Base-by-base conservation (phyloP, 2,329 filamentous ascomycete species). In the Neofusicoccum umdonicola region DNA sequence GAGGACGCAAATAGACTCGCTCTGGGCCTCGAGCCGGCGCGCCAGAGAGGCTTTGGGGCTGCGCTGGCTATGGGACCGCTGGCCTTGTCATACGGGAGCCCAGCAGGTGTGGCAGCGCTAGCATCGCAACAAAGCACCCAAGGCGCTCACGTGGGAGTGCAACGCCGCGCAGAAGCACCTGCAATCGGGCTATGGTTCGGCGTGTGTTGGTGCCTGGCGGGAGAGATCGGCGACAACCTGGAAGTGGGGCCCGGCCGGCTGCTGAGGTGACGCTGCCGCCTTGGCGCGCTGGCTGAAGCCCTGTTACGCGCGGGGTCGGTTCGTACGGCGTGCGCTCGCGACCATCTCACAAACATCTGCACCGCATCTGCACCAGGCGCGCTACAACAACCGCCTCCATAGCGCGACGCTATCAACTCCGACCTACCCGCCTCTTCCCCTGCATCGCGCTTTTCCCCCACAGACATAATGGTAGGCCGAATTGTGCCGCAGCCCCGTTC, bases 341-440 rank as follows among this genome's bases (percentile, higher is more conserved):
- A 60, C 56, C 56, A 60, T 60, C 56, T 47, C 56, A 57, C 52
- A 60, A 60, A 60, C 56, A 60, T 47, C 56, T 60, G 56, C 41
- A 60, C 42, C 27, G 54, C 41, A 44, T 41, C 56, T 37, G 12
- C 56, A 37, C n/a, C 56, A 60, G 41, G 17, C 41, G n/a, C 56
- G 56, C 45, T 51, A 45, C 61, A 54, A 63, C 48, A 47, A 35
- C 37, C 50, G 48, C 39, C 39, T 39, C 39, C 61, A 56, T 47
- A 47, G 61, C 61, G 50, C n/a, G 48, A 41, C 50, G 61, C 61
- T 63, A 52, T 63, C 47, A 54, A 15, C 27, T 22, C 19, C 60
- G 6, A 31, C 42, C 35, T 12, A 47, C 39, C 17, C 4, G 13
- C 42, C 15, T 19, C 15, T 27, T 19, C 22, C 37, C 44, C 27